phyloP scores from a whole-genome alignment of 805 yeast species.

The Gaillardinia entomophila region DNA sequence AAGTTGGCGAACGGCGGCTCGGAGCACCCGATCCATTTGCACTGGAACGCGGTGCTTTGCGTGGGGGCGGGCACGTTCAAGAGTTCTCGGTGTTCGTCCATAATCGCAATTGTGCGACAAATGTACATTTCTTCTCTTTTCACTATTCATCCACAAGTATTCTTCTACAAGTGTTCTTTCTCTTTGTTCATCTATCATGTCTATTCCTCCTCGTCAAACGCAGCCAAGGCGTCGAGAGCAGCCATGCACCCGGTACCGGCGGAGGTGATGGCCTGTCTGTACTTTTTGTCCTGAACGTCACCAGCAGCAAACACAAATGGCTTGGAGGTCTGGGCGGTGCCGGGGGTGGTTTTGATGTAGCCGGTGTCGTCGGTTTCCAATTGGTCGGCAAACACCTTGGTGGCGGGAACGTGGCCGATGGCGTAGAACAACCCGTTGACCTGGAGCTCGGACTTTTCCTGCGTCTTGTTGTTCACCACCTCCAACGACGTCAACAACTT shows the following conservation, averaged over 20 bases:
- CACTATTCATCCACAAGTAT: too few species aligned
- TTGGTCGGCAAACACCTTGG: slow-evolving; percentile 71
- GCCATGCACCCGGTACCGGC: slow-evolving; percentile 99
- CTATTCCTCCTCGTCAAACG: slow-evolving; percentile 15
- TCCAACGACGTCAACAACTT: slow-evolving; percentile 62
- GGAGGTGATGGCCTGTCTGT: slow-evolving; percentile 98
- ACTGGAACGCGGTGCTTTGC: slow-evolving; percentile 10
- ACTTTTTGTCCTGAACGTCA: slow-evolving; percentile 94
- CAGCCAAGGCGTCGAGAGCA: slow-evolving; percentile 69
- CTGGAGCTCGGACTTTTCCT: slow-evolving; percentile 59
- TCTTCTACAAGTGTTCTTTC: too few species aligned
- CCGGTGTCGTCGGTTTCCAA: slow-evolving; percentile 82
- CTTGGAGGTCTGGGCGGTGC: slow-evolving; percentile 78
- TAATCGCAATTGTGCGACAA: too few species aligned
- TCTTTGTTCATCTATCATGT: not conserved
- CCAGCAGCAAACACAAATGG: slow-evolving; percentile 97
- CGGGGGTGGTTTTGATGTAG: slow-evolving; percentile 85
- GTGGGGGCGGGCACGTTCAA: too few species aligned
- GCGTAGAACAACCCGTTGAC: slow-evolving; percentile 96
- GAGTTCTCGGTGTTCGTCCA: too few species aligned
- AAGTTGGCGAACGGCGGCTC: slow-evolving; percentile 11
- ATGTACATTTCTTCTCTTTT: too few species aligned
- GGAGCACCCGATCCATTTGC: slow-evolving; percentile 30
- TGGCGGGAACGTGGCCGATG: slow-evolving; percentile 96
- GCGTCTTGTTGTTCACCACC: slow-evolving; percentile 67